phyloP scores from a whole-genome alignment of 257 asterid genomes.

The Plantago elongata region DNA sequence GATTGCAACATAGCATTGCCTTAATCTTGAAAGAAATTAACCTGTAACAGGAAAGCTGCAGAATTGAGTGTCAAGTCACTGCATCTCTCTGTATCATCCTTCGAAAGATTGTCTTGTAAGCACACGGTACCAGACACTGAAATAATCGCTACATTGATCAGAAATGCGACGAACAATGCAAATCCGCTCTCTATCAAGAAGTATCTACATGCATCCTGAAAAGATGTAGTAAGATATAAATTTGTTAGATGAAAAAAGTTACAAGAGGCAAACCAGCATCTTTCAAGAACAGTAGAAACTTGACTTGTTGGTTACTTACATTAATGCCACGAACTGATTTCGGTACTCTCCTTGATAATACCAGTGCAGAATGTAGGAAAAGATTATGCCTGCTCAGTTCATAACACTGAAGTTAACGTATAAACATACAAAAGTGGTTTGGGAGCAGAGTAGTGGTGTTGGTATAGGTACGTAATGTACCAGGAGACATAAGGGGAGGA shows the following conservation, averaged over 20 bases:
- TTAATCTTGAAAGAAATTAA: slow-evolving; percentile 23
- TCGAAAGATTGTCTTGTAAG: slow-evolving; percentile 24
- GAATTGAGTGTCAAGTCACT: slow-evolving; percentile 65
- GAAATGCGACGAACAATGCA: slow-evolving; percentile 63
- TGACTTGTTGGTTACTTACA: slow-evolving; percentile 31
- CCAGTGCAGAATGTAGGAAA: slow-evolving; percentile 88
- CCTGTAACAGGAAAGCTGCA: slow-evolving; percentile 90
- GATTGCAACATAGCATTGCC: slow-evolving; percentile 26
- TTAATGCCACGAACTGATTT: slow-evolving; percentile 69
- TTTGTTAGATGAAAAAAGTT: too few species aligned
- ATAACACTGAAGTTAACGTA: neutral
- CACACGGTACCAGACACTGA: slow-evolving; percentile 86
- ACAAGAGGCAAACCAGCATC: too few species aligned
- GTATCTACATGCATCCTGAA: slow-evolving; percentile 84
- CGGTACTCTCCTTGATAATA: slow-evolving; percentile 72
- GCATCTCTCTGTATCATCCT: slow-evolving; percentile 40
- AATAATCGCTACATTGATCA: slow-evolving; percentile 68
- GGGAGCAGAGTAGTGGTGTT: too few species aligned
- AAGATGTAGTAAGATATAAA: neutral
- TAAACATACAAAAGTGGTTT: too few species aligned
- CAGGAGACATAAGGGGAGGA: too few species aligned
- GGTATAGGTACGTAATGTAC: too few species aligned
- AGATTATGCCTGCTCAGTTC: slow-evolving; percentile 58
- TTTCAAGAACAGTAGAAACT: too few species aligned
- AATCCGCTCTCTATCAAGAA: slow-evolving; percentile 83